phyloP scores from a whole-genome alignment of 345 rosid genomes.

The Pugionium cornutum region DNA sequence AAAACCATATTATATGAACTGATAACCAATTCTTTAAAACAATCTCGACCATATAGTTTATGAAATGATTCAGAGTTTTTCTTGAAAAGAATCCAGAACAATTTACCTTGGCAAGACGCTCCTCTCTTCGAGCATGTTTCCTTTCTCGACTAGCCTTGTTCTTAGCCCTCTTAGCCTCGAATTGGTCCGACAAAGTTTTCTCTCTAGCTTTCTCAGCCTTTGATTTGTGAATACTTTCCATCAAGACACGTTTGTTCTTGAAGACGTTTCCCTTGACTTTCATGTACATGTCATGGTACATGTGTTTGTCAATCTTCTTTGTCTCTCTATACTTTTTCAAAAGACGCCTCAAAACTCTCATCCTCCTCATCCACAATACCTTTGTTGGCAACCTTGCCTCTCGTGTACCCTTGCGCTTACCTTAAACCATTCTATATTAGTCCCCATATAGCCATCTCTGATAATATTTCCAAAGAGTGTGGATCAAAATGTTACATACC shows the following conservation, averaged over 20 bases:
- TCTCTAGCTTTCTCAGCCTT: slow-evolving; percentile 99
- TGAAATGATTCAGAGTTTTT: no score
- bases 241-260: slow-evolving; percentile 92
- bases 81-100: no score
- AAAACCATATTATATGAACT: neutral
- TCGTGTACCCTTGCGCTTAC: slow-evolving; percentile 94
- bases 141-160: slow-evolving; percentile 98
- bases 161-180: slow-evolving; percentile 95
- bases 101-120: slow-evolving; percentile 80
- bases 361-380: slow-evolving; percentile 93
- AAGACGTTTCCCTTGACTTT: slow-evolving; percentile 93
- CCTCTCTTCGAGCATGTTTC: slow-evolving; percentile 82
- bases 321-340: slow-evolving; percentile 84
- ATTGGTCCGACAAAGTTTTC: slow-evolving; percentile 87
- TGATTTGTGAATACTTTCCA: slow-evolving; percentile 95
- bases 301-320: slow-evolving; percentile 95
- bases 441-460: neutral
- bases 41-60: no score
- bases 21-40: neutral
- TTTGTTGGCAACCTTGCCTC: slow-evolving; percentile 97
- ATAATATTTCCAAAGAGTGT: neutral
- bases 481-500: slow-evolving; percentile 45
- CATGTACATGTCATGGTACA: slow-evolving; percentile 99
- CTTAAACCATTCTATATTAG: slow-evolving; percentile 38
- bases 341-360: slow-evolving; percentile 90